These are phyloP conservation scores for Conticribra weissflogii DNA, from an alignment of 108 stramenopile species.

Conservation along the genomic window DNA sequence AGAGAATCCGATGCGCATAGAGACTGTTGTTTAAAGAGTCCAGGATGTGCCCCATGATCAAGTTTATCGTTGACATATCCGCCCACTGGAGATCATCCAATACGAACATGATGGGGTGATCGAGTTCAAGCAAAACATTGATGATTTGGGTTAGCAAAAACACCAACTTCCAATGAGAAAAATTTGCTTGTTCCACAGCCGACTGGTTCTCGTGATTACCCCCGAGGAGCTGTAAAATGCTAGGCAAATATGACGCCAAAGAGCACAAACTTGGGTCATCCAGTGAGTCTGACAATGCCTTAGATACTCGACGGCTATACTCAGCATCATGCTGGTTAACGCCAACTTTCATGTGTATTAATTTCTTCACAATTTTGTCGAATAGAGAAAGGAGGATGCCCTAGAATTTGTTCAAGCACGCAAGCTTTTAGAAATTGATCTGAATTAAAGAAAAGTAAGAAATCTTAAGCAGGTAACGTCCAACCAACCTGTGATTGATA, in stretches of 20 bases:
- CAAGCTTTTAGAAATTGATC: neutral
- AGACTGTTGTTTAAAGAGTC: neutral
- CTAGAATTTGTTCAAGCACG: neutral
- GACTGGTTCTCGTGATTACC: neutral
- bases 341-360: neutral
- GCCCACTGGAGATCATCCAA: slow-evolving; percentile 18
- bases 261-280: neutral
- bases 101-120: slow-evolving; percentile 4
- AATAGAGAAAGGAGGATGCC: neutral
- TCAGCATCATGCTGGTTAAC: neutral
- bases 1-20: slow-evolving; percentile 5
- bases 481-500: slow-evolving; percentile 1
- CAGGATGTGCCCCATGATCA: slow-evolving; percentile 12
- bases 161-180: slow-evolving; percentile 7
- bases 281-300: neutral
- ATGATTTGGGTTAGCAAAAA: neutral
- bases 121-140: neutral
- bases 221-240: neutral
- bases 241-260: slow-evolving; percentile 1
- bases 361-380: neutral
- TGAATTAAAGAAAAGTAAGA: too few relatives aligned
- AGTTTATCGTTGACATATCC: slow-evolving; percentile 3
- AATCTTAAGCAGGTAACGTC: neutral
- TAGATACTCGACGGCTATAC: neutral
- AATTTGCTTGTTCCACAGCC: neutral